Evolutionary conservation across 2,329 filamentous ascomycete genomes (phyloP).

Genomic region (Cladophialophora immunda): DNA sequence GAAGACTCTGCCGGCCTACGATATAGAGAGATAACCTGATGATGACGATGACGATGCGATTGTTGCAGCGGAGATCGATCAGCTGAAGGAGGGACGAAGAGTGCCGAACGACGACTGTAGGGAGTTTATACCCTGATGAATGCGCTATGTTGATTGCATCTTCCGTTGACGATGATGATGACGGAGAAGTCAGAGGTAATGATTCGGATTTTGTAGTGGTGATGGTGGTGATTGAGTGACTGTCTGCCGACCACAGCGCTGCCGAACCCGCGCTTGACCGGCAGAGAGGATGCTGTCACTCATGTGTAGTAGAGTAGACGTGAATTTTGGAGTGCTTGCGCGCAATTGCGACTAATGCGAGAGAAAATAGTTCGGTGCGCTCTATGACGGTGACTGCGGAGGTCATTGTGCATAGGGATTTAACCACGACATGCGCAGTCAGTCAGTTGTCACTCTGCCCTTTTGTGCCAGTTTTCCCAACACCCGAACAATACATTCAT

Average conservation of each 20-base stretch:
- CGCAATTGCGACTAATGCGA: neutral
- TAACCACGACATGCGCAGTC: neutral
- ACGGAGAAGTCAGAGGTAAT: neutral
- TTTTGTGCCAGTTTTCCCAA: neutral
- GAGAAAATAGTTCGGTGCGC: neutral
- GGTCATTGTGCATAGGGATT: neutral
- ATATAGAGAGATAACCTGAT: neutral
- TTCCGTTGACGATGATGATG: slow-evolving; percentile 1
- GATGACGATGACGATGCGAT: neutral
- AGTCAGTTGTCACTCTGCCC: neutral
- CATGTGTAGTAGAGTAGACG: neutral
- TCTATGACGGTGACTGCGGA: neutral
- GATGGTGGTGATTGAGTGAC: neutral
- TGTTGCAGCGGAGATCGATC: neutral
- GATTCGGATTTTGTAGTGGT: neutral
- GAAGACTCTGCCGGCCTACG: slow-evolving; percentile 7
- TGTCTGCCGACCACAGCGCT: neutral
- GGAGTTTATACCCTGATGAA: slow-evolving; percentile 14
- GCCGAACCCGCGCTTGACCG: neutral
- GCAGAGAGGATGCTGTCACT: neutral
- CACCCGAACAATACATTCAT: neutral
- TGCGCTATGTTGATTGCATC: slow-evolving; percentile 13
- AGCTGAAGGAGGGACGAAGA: neutral
- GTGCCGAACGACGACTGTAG: neutral
- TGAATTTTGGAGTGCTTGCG: neutral